Conservation (phyloP, 1,139 yeast genomes). For the Geotrichum aggregatum region DNA sequence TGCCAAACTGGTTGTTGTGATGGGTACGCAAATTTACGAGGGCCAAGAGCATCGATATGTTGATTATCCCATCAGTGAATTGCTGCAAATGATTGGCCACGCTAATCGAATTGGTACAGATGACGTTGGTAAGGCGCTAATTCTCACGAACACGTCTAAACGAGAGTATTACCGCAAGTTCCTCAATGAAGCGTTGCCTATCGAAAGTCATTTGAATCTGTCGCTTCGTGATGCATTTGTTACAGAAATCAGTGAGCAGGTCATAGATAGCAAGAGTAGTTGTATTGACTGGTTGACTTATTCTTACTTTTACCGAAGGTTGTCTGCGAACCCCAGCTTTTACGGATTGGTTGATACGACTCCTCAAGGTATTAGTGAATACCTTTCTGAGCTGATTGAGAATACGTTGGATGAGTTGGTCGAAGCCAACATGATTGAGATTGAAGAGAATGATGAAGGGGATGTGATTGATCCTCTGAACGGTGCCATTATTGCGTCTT, state of each 20-base stretch:
- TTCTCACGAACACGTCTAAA: constrained; percentile 56
- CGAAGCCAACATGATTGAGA: constrained; percentile 59
- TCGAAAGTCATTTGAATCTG: constrained; percentile 68
- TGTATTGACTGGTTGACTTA: constrained; percentile 88
- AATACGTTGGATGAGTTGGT: constrained; percentile 60
- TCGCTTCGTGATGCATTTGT: constrained; percentile 62
- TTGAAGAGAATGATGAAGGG: constrained; percentile 46
- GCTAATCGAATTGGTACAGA: constrained; percentile 39
- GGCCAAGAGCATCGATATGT: constrained; percentile 67
- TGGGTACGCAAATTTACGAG: constrained; percentile 71
- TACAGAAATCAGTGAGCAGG: constrained; percentile 63
- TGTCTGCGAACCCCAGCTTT: constrained; percentile 80
- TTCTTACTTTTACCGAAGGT: constrained; percentile 74
- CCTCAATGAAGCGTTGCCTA: constrained; percentile 69
- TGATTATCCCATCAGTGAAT: constrained; percentile 62
- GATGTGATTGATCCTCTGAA: constrained; percentile 57
- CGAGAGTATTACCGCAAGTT: constrained; percentile 67
- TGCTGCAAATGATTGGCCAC: constrained; percentile 72
- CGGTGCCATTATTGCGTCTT: constrained; percentile 71
- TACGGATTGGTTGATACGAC: constrained; percentile 70
- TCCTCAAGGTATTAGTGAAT: constrained; percentile 69
- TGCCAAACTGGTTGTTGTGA: constrained; percentile 54
- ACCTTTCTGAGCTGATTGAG: constrained; percentile 79
- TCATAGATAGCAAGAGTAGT: constrained; percentile 71
- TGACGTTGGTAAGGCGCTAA: constrained; percentile 44